Conservation (phyloP, 345 rosid species). For the Aquilaria sinensis region DNA sequence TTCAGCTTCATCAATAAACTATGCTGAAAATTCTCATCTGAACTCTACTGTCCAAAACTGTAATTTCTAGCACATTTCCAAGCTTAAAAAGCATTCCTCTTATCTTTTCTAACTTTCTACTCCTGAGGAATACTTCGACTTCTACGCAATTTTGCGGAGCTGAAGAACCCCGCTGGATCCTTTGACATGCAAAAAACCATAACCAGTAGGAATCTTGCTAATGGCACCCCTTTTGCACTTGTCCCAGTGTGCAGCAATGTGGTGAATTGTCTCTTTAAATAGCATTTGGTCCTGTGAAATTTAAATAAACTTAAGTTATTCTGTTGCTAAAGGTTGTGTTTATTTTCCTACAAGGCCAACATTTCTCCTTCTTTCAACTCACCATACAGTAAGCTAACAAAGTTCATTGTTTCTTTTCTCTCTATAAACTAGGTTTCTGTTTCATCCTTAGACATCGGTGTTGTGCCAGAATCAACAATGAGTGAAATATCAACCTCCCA, state of each 20-base stretch:
- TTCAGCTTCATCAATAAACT: no score
- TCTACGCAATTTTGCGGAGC: not conserved
- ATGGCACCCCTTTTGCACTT: slow-evolving; percentile 13
- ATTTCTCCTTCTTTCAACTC: not conserved
- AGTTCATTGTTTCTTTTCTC: not conserved
- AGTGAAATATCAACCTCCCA: slow-evolving; percentile 57
- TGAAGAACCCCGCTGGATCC: not conserved
- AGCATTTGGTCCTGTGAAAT: not conserved
- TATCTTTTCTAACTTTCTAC: no score
- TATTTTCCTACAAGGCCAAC: not conserved
- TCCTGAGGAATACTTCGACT: not conserved
- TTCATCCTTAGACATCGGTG: slow-evolving; percentile 62
- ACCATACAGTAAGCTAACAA: not conserved
- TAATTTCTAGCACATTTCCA: no score
- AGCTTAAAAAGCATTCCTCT: no score
- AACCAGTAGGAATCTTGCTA: not conserved
- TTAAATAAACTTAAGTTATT: no score
- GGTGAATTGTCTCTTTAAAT: not conserved
- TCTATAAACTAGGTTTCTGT: slow-evolving; percentile 40
- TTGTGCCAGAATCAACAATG: slow-evolving; percentile 67
- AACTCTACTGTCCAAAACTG: no score
- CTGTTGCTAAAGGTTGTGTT: not conserved
- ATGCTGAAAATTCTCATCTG: no score
- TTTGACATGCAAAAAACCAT: not conserved
- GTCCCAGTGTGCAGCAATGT: not conserved